phyloP scores from a whole-genome alignment of 306 rosid genomes.

The Hippophae tibetana region DNA sequence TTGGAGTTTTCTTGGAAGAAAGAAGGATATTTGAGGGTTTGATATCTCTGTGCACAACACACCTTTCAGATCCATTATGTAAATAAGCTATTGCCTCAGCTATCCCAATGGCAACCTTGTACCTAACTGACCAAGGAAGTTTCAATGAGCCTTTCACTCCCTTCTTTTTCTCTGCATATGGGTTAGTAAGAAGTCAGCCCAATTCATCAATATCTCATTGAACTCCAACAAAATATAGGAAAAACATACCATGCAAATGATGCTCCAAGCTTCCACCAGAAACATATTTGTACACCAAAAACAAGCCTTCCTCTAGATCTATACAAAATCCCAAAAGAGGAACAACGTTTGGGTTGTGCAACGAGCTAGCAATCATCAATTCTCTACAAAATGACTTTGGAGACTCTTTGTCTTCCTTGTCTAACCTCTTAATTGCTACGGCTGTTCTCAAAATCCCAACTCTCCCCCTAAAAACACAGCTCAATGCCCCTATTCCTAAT shows the following conservation, averaged over 20 bases:
- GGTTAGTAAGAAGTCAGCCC: conserved; percentile 14
- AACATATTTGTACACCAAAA: conserved; percentile 80
- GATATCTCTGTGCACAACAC: conserved; percentile 88
- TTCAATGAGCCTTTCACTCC: conserved; percentile 38
- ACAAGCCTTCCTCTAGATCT: conserved; percentile 76
- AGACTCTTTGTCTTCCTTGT: conserved; percentile 88
- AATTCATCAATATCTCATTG: conserved; percentile 10
- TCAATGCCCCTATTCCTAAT: conserved; percentile 90
- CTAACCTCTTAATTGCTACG: conserved; percentile 76
- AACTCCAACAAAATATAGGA: conserved; percentile 13
- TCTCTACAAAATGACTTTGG: conserved; percentile 89
- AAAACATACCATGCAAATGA: conserved; percentile 64
- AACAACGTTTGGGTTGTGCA: conserved; percentile 59
- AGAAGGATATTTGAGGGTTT: conserved; percentile 96
- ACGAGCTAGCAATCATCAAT: conserved; percentile 85
- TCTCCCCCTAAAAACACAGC: conserved; percentile 85
- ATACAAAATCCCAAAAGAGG: conserved; percentile 84
- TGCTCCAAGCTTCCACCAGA: conserved; percentile 91
- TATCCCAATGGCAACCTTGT: conserved; percentile 81
- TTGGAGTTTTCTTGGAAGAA: conserved; percentile 73
- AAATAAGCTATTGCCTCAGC: conserved; percentile 78
- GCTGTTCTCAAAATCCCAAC: conserved; percentile 72
- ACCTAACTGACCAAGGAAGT: conserved; percentile 80
- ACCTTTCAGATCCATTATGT: conserved; percentile 87
- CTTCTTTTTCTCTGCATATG: conserved; percentile 58